Evolutionary conservation across 2,329 filamentous ascomycete species (phyloP), one percentile per base, ranked within the genome.

Genomic region (Amphichorda felina): DNA sequence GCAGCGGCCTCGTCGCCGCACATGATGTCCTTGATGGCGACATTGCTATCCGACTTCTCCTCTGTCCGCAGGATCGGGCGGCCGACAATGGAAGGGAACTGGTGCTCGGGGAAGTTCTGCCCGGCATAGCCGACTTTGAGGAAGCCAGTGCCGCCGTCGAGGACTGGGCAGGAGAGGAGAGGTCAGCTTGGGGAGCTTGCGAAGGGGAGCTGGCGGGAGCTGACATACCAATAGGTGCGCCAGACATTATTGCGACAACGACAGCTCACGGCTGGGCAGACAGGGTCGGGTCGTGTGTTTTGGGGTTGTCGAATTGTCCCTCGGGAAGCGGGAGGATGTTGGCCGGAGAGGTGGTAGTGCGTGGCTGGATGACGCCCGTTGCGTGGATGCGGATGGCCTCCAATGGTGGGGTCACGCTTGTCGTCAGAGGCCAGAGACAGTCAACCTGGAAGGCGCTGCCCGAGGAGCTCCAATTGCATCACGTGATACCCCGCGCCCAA

Each of bases 141-240:
- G 74, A 98, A 98, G 64, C 91, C 91, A 58, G 91, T 98, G 64
- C 91, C 91, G 74, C 91, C 91, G 72, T 98, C 91, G 74, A 98
- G 89, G 59, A 98, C 91, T 96, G 46, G 19, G 24, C 31, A 30
- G 24, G 35, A 31, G 24, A 33, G 41, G 45, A 42, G 41, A 37
- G 43, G 37, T 29, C 17, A 29, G 27, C 6, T 29, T n/a, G 27
- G 27, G 27, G 27, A 26, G 24, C 24, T 26, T 26, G 24, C 15
- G 13, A 13, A 7, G 27, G 27, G 6, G 40, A 43, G 35, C 22
- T 13, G 24, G n/a, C 33, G 26, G 17, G 25, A 28, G 39, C 36
- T 16, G 36, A 35, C 41, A 41, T 61, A 72, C 68, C 68, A 58
- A 74, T 74, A 48, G 70, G 69, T 45, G 59, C 60, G 46, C 59